These are phyloP conservation scores for Solidago caesia DNA, from an alignment of 129 eudicot genomes.

Conservation along the genomic window DNA sequence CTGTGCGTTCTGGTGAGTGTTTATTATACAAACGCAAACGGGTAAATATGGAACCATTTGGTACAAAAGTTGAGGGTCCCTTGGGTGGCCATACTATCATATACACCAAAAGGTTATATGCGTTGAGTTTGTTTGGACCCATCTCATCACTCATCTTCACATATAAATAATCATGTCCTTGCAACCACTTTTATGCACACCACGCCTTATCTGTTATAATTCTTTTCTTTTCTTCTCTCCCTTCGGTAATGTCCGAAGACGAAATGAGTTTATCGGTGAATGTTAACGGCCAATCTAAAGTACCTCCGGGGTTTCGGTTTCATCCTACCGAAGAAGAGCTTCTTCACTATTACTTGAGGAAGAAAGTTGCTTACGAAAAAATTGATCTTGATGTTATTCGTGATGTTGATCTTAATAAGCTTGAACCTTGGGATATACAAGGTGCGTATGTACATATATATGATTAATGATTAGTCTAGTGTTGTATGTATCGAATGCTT, in stretches of 20 bases:
- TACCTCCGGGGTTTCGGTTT: conserved; percentile 72
- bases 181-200: conserved; percentile 34
- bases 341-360: conserved; percentile 57
- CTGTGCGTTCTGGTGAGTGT: conserved; percentile 23
- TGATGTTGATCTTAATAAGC: conserved; percentile 84
- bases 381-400: conserved; percentile 80
- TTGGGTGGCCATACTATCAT: conserved; percentile 32
- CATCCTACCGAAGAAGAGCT: conserved; percentile 79
- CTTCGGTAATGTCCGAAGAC: conserved; percentile 11
- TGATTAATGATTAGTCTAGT: neutral
- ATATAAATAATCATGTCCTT: conserved; percentile 39
- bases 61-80: conserved; percentile 28
- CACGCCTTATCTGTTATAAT: conserved; percentile 24
- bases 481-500: too few species aligned
- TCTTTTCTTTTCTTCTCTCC: conserved; percentile 6
- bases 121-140: conserved; percentile 37
- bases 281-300: conserved; percentile 62
- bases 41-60: conserved; percentile 20
- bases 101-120: conserved; percentile 35
- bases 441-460: conserved; percentile 20
- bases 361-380: conserved; percentile 51
- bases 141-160: conserved; percentile 32
- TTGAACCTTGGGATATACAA: conserved; percentile 91
- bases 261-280: conserved; percentile 51
- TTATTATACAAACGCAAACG: conserved; percentile 10